Conservation (phyloP, 2,329 filamentous ascomycete species). For the Xylariaceae sp. region DNA sequence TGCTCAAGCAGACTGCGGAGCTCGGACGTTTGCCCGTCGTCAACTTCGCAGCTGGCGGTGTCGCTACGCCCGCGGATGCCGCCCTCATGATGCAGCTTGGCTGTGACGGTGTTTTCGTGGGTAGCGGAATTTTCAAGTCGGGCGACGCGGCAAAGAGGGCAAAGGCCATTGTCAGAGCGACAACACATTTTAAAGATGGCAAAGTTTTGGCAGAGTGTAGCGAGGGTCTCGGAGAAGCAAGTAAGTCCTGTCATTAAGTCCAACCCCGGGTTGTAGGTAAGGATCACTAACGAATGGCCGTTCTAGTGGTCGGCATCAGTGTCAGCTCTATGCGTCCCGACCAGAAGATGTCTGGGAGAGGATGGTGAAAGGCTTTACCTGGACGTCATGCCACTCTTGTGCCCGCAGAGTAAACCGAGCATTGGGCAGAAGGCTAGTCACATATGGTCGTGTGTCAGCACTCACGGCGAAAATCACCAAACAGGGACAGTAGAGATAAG, state of each 20-base stretch:
- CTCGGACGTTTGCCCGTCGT: conserved; percentile 88
- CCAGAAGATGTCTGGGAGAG: conserved; percentile 81
- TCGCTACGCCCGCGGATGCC: conserved; percentile 97
- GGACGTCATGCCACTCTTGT: too few species aligned
- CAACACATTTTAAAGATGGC: conserved; percentile 84
- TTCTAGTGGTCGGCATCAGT: conserved; percentile 80
- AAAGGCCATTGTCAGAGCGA: conserved; percentile 90
- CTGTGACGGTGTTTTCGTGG: conserved; percentile 97
- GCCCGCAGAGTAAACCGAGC: too few species aligned
- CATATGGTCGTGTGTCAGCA: neutral
- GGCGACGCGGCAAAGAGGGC: conserved; percentile 87
- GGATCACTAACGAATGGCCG: too few species aligned
- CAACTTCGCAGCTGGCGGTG: conserved; percentile 96
- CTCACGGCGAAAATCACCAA: too few species aligned
- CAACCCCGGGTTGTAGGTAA: too few species aligned
- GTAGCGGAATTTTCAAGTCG: conserved; percentile 95
- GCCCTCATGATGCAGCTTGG: conserved; percentile 98
- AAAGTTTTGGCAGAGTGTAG: conserved; percentile 84
- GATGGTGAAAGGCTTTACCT: conserved; percentile 61
- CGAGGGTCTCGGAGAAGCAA: conserved; percentile 89
- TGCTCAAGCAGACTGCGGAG: conserved; percentile 84
- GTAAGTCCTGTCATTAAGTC: too few species aligned
- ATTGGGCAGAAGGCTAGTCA: neutral
- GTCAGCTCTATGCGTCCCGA: conserved; percentile 71
- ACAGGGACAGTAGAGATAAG: too few species aligned